Base-by-base conservation (phyloP, 1,139 yeast genomes). In the Tardiomyces blankii region DNA sequence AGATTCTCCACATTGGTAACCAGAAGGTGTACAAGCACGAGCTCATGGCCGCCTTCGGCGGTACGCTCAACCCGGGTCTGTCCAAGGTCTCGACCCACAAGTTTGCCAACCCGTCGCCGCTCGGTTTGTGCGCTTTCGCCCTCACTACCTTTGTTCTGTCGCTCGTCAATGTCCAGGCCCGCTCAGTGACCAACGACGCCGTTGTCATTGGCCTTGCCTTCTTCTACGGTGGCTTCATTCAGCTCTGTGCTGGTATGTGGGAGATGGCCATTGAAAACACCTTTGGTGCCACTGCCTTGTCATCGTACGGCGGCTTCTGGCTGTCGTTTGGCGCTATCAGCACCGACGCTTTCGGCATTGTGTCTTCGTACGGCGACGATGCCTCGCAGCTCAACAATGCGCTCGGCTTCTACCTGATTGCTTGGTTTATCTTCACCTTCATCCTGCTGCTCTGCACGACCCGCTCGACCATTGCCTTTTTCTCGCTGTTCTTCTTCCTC, bases 291-390 rank as follows among this genome's bases (percentile, higher is more conserved):
- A 77, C 85, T 45, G 94, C 94, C 2, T 73, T 87, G 49, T 67
- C 82, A 21, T 82, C 93, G 6, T 88, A 61, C 61, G 96, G 94
- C 51, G 95, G 91, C 0, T 88, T 87, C 66, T 88, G 96, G 96
- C 72, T 85, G 63, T 72, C 89, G 40, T 75, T 66, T 55, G 93
- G 78, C 51, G 89, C 91, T 25, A 74, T 88, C 50, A 70, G 77
- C 51, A 77, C 81, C 47, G 78, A 81, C 35, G 73, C 82, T 59
- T 88, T 88, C 64, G 89, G 91, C 42, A 82, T 88, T 51, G 67
- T 63, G 18, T 68, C 70, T 3, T 80, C 91, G 13, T 80, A 75
- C 55, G 61, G 61, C 11, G 56, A 48, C 16, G 73, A 66, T 38
- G 68, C 59, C 8, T 66, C 69, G 43, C 64, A 70, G 44, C 60